Base-by-base conservation (phyloP, 345 rosid genomes). In the Gossypium ekmanianum region DNA sequence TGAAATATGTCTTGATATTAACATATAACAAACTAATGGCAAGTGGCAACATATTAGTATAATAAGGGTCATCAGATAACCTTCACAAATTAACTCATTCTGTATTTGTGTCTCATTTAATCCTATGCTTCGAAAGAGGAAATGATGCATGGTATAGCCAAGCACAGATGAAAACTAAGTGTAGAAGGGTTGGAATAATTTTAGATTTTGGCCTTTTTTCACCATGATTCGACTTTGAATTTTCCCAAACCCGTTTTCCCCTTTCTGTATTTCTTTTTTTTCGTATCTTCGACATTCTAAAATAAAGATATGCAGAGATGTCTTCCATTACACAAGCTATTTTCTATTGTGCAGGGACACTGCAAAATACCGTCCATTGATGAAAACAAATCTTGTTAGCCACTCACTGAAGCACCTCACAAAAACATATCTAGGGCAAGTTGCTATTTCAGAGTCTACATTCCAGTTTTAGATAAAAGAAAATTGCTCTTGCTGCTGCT, bases 331-430 rank as follows among this genome's bases (percentile, higher is more conserved):
- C 17, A 7, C 17, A 51, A 34, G 45, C 27, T 67, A 62, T 29
- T 70, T 29, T 75, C 58, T 24, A 44, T 72, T 24, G 17, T 79
- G 78, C 84, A 90, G 97, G 90, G 95, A 92, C 83, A 90, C 93
- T 44, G 85, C 95, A 73, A 88, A 77, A 76, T 92, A 92, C 74
- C 82, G 56, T 51, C 97, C 97, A 1, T 77, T 92, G 81, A 79
- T 85, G 91, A 92, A 88, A 85, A 89, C 97, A 14, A 90, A 89
- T 83, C 82, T 85, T 68, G 85, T 85, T 50, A 89, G 95, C 91
- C 88, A 90, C 83, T 90, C 94, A 4, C 92, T 92, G 74, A 90
- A 77, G 85, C 87, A 84, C 79, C 95, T 92, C 47, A 86, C 91
- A 43, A 75, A 67, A 79, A 79, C 85, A 24, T 92, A 89, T 80